Percentiles rank a stretch among this genome's conserved stretches.
Evolutionary conservation across 2,329 filamentous ascomycete genomes (phyloP).

Genomic region (Pseudopyricularia javanii): DNA sequence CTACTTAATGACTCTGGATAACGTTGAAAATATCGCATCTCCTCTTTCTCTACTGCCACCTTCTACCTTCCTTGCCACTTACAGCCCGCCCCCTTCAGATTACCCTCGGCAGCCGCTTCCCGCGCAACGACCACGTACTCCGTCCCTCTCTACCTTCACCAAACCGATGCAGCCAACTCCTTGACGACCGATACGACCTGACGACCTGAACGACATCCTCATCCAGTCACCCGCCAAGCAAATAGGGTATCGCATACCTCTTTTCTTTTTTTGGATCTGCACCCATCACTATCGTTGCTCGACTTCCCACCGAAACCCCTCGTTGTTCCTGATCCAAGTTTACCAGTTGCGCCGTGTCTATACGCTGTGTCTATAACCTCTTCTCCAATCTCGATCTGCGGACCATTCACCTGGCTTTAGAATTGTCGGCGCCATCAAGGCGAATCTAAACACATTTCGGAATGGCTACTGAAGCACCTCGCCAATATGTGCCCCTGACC

Average conservation of each 20-base stretch:
- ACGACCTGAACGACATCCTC: conserved; percentile 8
- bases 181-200: conserved; percentile 5
- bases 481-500: conserved; percentile 72
- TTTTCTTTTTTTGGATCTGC: not conserved
- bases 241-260: not conserved
- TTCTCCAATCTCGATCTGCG: not conserved
- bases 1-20: not conserved
- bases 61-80: not conserved
- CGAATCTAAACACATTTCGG: not conserved
- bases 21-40: not conserved
- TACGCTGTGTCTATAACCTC: not conserved
- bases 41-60: not conserved
- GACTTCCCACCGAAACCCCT: not conserved
- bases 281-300: not conserved
- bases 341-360: not conserved
- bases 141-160: not conserved
- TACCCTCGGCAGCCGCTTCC: not conserved
- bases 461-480: conserved; percentile 20
- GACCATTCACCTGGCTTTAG: not conserved
- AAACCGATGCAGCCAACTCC: not conserved
- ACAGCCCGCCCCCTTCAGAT: not conserved
- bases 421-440: not conserved
- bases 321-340: not conserved
- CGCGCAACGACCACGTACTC: not conserved
- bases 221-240: not conserved